Evolutionary conservation across 768 basidiomycete genomes (phyloP).

Genomic region (Pleurotus giganteus): DNA sequence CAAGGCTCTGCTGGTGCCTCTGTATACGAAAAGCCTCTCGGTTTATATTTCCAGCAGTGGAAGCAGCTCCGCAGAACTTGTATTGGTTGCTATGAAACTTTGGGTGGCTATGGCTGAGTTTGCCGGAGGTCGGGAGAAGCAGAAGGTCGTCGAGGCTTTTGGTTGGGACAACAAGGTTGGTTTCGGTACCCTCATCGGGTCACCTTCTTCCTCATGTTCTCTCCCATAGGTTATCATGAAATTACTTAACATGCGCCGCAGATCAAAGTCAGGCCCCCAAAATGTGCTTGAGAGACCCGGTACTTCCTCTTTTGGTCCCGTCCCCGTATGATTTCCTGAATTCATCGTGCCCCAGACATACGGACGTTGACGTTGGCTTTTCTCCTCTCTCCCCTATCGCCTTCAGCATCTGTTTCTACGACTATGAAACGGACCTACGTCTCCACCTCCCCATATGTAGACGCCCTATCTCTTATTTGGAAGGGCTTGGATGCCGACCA

Average conservation of each 20-base stretch:
- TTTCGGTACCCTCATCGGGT: not conserved
- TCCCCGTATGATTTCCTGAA: not conserved
- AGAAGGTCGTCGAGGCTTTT: constrained; percentile 62
- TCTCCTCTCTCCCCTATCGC: constrained; percentile 68
- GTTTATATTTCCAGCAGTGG: constrained; percentile 46
- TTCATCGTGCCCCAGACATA: constrained; percentile 60
- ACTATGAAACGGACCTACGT: constrained; percentile 61
- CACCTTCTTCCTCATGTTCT: constrained; percentile 6
- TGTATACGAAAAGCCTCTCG: constrained; percentile 56
- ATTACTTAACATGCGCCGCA: constrained; percentile 70
- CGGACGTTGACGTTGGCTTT: constrained; percentile 74
- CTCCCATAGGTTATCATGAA: constrained; percentile 56
- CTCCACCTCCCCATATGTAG: constrained; percentile 70
- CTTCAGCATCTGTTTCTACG: constrained; percentile 33
- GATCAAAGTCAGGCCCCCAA: constrained; percentile 36
- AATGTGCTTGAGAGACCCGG: constrained; percentile 58
- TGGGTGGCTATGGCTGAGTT: constrained; percentile 61
- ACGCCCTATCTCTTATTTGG: constrained; percentile 65
- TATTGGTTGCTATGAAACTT: constrained; percentile 64
- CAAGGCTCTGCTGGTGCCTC: constrained; percentile 53
- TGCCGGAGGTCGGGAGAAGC: constrained; percentile 64
- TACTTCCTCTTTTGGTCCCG: constrained; percentile 15
- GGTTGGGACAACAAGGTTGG: constrained; percentile 77
- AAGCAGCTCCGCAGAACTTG: constrained; percentile 61
- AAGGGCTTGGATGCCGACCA: constrained; percentile 46